Conservation (phyloP, 164 flowering plant genomes). For the Tetrastigma voinierianum region DNA sequence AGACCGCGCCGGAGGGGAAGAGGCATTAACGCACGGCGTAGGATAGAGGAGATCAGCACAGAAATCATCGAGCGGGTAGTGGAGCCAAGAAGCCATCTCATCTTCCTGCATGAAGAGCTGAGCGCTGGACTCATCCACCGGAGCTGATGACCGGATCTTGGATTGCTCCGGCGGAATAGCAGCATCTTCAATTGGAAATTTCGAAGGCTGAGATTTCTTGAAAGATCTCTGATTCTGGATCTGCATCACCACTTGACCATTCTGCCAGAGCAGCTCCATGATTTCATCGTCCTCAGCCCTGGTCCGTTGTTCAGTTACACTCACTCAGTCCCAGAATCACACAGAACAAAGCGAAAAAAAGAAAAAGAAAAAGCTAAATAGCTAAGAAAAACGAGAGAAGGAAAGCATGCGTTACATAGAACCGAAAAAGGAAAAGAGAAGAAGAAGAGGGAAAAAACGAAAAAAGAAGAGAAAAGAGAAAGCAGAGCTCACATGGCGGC, state of each 20-base stretch:
- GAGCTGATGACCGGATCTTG: conserved; percentile 16
- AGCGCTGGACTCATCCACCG: neutral
- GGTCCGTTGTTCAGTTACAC: conserved; percentile 2
- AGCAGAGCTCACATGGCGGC: conserved; percentile 14
- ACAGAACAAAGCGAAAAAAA: neutral
- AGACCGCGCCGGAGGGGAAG: conserved; percentile 2
- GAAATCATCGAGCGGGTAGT: conserved; percentile 60
- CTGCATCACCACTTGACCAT: conserved; percentile 75
- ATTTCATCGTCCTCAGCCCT: conserved; percentile 67
- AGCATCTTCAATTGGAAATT: conserved; percentile 16
- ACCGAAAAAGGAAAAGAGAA: too few relatives aligned
- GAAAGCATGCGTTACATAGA: neutral
- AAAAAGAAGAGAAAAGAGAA: neutral
- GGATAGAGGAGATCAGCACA: conserved; percentile 49
- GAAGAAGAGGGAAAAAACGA: too few relatives aligned
- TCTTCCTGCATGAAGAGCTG: conserved; percentile 83
- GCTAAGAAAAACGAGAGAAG: neutral
- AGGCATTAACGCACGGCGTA: conserved; percentile 1
- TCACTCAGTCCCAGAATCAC: neutral
- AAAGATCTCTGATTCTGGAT: conserved; percentile 47
- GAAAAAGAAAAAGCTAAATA: neutral
- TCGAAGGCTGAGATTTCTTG: conserved; percentile 22
- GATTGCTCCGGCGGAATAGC: conserved; percentile 13
- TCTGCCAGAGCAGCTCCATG: conserved; percentile 87
- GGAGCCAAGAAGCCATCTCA: conserved; percentile 93